phyloP scores from a whole-genome alignment of 2,329 filamentous ascomycete genomes.

The Diaporthe longicolla region DNA sequence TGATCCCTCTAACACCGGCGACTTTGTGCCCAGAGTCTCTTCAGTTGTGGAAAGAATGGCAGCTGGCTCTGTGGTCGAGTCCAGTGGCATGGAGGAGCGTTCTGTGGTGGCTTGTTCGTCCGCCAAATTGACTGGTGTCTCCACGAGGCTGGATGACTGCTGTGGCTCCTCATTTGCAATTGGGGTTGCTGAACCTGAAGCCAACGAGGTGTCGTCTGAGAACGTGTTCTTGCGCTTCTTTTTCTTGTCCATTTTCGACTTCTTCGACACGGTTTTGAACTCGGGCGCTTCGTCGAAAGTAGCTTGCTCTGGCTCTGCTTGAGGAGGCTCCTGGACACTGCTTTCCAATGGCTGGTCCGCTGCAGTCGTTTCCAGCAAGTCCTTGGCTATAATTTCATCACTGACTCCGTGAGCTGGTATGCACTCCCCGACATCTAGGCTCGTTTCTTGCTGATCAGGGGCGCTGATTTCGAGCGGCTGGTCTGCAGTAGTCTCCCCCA shows the following conservation, averaged over 20 bases:
- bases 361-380: neutral
- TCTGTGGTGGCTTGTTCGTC: neutral
- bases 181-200: neutral
- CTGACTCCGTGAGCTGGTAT: neutral
- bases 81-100: neutral
- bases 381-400: neutral
- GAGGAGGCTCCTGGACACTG: neutral
- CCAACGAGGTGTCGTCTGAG: neutral
- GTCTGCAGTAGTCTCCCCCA: neutral
- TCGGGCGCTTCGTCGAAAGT: neutral
- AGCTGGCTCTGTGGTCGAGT: neutral
- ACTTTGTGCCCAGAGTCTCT: neutral
- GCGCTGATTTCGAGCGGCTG: neutral
- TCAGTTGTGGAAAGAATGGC: neutral
- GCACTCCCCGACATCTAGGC: neutral
- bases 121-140: neutral
- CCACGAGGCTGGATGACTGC: neutral
- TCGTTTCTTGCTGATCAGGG: constrained; percentile 1
- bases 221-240: constrained; percentile 22
- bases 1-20: neutral
- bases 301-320: neutral
- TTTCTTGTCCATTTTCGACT: constrained; percentile 18
- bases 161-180: neutral
- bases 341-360: neutral
- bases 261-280: neutral